A percentile compares a stretch with the other conserved stretches of the same genome.
Conservation (phyloP, 805 yeast species). For the Kodamaea laetipori region DNA sequence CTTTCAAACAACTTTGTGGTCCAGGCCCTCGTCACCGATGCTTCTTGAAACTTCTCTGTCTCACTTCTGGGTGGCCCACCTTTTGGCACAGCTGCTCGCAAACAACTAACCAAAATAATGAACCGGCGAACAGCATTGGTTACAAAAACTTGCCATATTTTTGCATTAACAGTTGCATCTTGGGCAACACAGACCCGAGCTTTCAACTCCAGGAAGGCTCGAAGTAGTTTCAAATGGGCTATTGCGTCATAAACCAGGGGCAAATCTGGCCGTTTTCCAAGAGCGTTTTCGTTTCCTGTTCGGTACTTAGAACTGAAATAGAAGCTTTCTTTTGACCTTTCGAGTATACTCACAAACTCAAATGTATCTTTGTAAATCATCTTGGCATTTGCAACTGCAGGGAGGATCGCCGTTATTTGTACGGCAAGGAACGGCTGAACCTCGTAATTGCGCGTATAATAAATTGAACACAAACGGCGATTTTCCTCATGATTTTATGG, state of each 20-base stretch:
- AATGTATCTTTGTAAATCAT: background rate
- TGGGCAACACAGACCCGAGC: conserved; percentile 17
- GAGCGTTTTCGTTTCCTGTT: background rate
- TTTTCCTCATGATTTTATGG: background rate
- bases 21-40: background rate
- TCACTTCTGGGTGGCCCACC: conserved; percentile 1
- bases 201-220: conserved; percentile 24
- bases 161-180: conserved; percentile 12
- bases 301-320: background rate
- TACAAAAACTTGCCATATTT: conserved; percentile 26
- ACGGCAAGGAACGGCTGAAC: too few relatives aligned
- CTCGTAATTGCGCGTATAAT: too few relatives aligned
- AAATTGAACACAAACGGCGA: too few relatives aligned
- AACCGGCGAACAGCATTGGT: conserved; percentile 27
- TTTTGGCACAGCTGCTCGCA: conserved; percentile 6
- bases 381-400: background rate
- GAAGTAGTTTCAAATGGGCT: conserved; percentile 26
- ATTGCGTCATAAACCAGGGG: conserved; percentile 22
- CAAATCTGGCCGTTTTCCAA: conserved; percentile 3
- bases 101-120: conserved; percentile 22
- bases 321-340: background rate
- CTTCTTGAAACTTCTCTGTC: background rate
- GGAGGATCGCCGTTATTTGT: background rate
- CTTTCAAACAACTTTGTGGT: background rate
- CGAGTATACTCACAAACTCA: background rate